phyloP scores from a whole-genome alignment of 352 stramenopile genomes.

The Globisporangium splendens region DNA sequence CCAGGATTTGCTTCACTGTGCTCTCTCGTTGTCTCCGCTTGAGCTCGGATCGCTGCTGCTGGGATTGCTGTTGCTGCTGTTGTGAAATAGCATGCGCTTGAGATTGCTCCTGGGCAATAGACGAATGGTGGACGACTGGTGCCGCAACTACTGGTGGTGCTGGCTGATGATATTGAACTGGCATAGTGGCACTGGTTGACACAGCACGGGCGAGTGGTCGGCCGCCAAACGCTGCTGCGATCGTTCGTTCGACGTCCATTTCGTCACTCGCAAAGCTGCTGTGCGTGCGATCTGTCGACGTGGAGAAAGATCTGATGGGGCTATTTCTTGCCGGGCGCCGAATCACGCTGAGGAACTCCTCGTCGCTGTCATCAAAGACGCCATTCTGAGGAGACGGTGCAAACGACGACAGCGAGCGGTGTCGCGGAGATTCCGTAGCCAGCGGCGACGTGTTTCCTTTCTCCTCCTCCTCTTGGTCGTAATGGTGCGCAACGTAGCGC shows the following conservation, averaged over 20 bases:
- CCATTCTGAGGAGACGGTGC: conserved; percentile 1
- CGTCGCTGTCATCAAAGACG: conserved; percentile 18
- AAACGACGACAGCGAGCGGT: conserved; percentile 11
- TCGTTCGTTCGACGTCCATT: conserved; percentile 16
- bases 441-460: not conserved
- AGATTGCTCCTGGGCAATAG: not conserved
- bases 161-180: conserved; percentile 5
- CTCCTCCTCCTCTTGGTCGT: not conserved
- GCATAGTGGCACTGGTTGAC: not conserved
- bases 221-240: conserved; percentile 15
- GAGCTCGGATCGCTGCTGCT: conserved; percentile 9
- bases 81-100: not conserved
- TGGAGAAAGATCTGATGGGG: no score
- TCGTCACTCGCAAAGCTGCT: conserved; percentile 8
- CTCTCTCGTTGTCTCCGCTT: conserved; percentile 6
- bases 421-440: not conserved
- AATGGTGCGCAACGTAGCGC: not conserved
- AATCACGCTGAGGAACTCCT: conserved; percentile 15
- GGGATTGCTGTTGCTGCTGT: conserved; percentile 3
- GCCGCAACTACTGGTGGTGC: not conserved
- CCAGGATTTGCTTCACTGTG: not conserved
- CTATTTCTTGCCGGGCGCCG: conserved; percentile 2
- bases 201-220: conserved; percentile 3
- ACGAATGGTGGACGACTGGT: not conserved
- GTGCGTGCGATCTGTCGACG: not conserved